Evolutionary conservation across 306 rosid species (phyloP).

Genomic region (Quercus bicolor): DNA sequence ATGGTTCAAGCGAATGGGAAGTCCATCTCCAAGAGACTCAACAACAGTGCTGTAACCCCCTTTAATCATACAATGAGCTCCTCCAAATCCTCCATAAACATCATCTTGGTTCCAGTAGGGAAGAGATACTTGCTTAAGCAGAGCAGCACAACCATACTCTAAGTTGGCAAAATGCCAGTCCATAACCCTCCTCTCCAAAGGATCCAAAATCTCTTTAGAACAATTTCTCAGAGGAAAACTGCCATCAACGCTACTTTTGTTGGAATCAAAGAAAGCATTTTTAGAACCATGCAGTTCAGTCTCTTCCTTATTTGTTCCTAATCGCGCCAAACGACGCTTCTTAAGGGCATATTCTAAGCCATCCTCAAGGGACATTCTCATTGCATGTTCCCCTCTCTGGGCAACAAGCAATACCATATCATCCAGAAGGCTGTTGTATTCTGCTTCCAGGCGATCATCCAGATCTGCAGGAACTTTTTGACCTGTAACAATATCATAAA

Average conservation of each 20-base stretch:
- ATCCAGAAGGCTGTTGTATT: constrained; percentile 94
- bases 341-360: constrained; percentile 91
- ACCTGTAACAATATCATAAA: constrained; percentile 75
- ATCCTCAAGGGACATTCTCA: constrained; percentile 93
- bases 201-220: constrained; percentile 54
- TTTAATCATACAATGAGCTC: constrained; percentile 99
- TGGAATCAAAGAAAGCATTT: constrained; percentile 32
- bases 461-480: constrained; percentile 84
- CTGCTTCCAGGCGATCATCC: constrained; percentile 95
- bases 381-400: constrained; percentile 78
- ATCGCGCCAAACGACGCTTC: constrained; percentile 59
- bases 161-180: constrained; percentile 99
- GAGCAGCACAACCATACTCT: constrained; percentile 99
- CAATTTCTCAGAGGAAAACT: constrained; percentile 23
- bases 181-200: constrained; percentile 98
- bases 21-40: constrained; percentile 93
- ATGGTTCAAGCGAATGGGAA: constrained; percentile 63
- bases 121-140: constrained; percentile 88
- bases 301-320: constrained; percentile 41
- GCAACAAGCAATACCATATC: constrained; percentile 86
- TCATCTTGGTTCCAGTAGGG: constrained; percentile 99
- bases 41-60: constrained; percentile 91
- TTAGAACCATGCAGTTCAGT: constrained; percentile 31
- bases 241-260: constrained; percentile 20
- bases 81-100: constrained; percentile 98